Base-by-base conservation (phyloP, 2,329 filamentous ascomycete genomes). In the Endothia cerciana region DNA sequence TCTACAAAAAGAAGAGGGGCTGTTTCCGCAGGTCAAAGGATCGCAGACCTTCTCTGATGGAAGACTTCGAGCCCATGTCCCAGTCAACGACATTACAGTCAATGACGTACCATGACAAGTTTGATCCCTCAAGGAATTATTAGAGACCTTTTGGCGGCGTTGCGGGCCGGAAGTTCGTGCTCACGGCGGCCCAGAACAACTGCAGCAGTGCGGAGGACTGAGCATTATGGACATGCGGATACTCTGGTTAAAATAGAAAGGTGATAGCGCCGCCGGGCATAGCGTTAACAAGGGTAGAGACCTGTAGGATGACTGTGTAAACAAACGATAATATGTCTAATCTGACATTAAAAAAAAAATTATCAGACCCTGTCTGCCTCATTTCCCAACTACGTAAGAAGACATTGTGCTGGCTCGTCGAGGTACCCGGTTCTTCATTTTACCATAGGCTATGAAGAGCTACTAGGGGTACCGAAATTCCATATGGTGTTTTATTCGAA, bases 121-220 rank as follows among this genome's bases (percentile, higher is more conserved):
- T 68, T 41, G 58, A 66, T 33, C 66, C 66, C 7, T 51, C 66
- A 2, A 61, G 57, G 58, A 66, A 66, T 40, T 68, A 68, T 58
- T 68, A 60, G 13, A 36, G 41, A 15, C 13, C 6, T n/a, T 8
- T 45, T n/a, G 8, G 19, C 7, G 43, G 7, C n/a, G n/a, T 45
- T 22, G 17, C 6, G 22, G 47, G 47, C 4, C 25, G 22, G 47
- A 6, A 22, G 2, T 51, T 25, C 15, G 10, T 51, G 11, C 17
- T 17, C 4, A 17, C 17, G 4, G 13, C 22, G 47, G 47, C 25
- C 11, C 22, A 30, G 25, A 28, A 15, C 25, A 28, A 17, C 4
- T 51, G 28, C 47, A 51, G 25, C 28, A 51, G 47, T 17, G 22
- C 47, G 25, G 25, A 30, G 7, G 15, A 15, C 47, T 4, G 47